These are phyloP conservation scores for Nakataea oryzae DNA, from an alignment of 2,329 filamentous ascomycete species.

Conservation along the genomic window DNA sequence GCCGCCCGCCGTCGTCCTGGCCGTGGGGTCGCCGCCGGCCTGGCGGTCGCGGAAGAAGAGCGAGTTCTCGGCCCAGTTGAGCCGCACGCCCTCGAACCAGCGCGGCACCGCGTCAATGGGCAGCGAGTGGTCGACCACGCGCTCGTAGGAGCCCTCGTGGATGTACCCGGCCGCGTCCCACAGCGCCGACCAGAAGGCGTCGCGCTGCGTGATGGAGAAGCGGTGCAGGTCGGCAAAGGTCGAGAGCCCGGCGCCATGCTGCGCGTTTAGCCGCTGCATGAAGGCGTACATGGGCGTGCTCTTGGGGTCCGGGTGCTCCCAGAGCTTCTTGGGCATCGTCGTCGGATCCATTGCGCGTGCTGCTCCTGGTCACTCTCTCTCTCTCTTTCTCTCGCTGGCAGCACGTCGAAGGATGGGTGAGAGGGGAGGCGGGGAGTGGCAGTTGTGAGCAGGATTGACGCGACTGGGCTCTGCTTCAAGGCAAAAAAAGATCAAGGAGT, in stretches of 20 bases:
- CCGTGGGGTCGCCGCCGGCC: slow-evolving; percentile 27
- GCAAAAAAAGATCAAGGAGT: too few species aligned
- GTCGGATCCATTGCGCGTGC: background rate
- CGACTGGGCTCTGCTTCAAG: too few species aligned
- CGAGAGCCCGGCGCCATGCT: slow-evolving; percentile 45
- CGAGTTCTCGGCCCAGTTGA: slow-evolving; percentile 77
- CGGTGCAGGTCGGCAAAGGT: slow-evolving; percentile 60
- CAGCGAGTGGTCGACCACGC: slow-evolving; percentile 57
- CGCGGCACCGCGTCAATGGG: slow-evolving; percentile 61
- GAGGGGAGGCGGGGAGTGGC: too few species aligned
- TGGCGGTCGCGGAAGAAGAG: slow-evolving; percentile 44
- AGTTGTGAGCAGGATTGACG: too few species aligned
- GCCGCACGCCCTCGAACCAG: slow-evolving; percentile 65
- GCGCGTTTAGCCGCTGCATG: slow-evolving; percentile 53
- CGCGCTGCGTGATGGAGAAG: slow-evolving; percentile 53
- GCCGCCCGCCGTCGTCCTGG: slow-evolving; percentile 33
- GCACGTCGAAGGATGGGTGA: too few species aligned
- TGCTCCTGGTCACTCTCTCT: too few species aligned
- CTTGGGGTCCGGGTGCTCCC: slow-evolving; percentile 54
- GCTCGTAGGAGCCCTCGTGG: slow-evolving; percentile 45
- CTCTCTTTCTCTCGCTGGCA: too few species aligned
- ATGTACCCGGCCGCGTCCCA: slow-evolving; percentile 53
- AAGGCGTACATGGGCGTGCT: slow-evolving; percentile 57
- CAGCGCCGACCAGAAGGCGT: slow-evolving; percentile 54
- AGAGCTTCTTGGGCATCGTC: slow-evolving; percentile 47